These are phyloP conservation scores for Blastobotrys ciferrii DNA, from an alignment of 1,139 yeast species.

Conservation along the genomic window DNA sequence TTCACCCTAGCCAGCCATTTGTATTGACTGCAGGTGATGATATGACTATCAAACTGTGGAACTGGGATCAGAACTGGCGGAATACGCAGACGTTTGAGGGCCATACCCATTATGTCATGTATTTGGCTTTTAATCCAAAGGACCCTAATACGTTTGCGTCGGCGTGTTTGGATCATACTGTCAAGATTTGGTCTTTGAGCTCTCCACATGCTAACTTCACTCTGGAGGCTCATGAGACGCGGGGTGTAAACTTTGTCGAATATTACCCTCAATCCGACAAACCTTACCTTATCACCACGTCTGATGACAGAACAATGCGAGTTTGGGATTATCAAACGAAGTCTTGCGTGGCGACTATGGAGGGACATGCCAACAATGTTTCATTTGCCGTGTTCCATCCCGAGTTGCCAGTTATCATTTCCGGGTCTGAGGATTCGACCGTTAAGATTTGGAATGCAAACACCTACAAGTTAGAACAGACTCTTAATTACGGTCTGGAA, in stretches of 20 bases:
- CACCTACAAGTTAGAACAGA: constrained; percentile 85
- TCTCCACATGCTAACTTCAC: constrained; percentile 90
- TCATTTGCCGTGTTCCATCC: constrained; percentile 97
- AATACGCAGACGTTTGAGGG: constrained; percentile 91
- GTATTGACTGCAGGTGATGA: constrained; percentile 90
- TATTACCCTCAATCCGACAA: constrained; percentile 96
- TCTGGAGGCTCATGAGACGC: constrained; percentile 82
- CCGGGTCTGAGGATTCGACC: constrained; percentile 90
- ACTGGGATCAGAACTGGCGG: constrained; percentile 94
- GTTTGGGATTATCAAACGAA: constrained; percentile 98
- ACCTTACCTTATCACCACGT: constrained; percentile 88
- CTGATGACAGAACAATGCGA: constrained; percentile 88
- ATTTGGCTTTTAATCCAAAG: constrained; percentile 91
- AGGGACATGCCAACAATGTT: constrained; percentile 91
- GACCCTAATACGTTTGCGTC: constrained; percentile 98
- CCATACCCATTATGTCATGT: constrained; percentile 94
- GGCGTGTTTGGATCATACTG: constrained; percentile 93
- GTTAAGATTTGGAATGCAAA: constrained; percentile 91
- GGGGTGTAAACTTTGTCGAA: constrained; percentile 94
- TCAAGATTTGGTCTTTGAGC: constrained; percentile 94
- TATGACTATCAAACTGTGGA: constrained; percentile 88
- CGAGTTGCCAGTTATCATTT: constrained; percentile 81
- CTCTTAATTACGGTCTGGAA: constrained; percentile 86
- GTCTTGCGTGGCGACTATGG: constrained; percentile 89
- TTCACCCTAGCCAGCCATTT: constrained; percentile 90